Percentiles rank a stretch among this genome's conserved stretches.
phyloP scores from a whole-genome alignment of 352 stramenopile species.

The Globisporangium heterothallicum region DNA sequence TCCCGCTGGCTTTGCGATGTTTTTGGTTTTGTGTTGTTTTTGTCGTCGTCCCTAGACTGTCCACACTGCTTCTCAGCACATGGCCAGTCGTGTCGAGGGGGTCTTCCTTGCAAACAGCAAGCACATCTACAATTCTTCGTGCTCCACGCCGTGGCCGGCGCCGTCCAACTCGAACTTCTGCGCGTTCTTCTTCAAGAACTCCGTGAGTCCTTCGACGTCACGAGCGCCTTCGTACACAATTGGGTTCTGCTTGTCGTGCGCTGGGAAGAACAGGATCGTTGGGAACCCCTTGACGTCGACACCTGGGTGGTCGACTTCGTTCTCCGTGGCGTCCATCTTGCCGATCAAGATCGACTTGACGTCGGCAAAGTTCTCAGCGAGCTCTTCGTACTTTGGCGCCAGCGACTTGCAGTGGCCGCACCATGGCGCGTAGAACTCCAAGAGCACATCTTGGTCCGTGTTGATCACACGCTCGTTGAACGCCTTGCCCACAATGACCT shows the following conservation, averaged over 20 bases:
- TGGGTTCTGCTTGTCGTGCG: constrained; percentile 83
- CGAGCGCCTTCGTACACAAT: constrained; percentile 81
- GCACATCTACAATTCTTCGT: constrained; percentile 54
- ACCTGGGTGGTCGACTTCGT: constrained; percentile 90
- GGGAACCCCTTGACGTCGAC: constrained; percentile 93
- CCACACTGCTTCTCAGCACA: no score
- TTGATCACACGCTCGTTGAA: constrained; percentile 89
- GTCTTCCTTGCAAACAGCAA: constrained; percentile 2
- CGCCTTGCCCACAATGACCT: constrained; percentile 90
- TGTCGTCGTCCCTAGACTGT: no score
- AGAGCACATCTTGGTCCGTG: constrained; percentile 81
- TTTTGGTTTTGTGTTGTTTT: no score
- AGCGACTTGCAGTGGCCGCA: constrained; percentile 84
- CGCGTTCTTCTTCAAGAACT: constrained; percentile 87
- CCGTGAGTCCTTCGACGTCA: constrained; percentile 78
- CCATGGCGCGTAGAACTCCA: constrained; percentile 81
- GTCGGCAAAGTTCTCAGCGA: constrained; percentile 84
- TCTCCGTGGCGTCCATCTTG: constrained; percentile 95
- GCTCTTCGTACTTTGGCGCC: constrained; percentile 87
- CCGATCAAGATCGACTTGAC: constrained; percentile 91
- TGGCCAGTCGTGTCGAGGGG: no score
- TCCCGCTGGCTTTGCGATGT: no score
- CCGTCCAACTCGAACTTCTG: constrained; percentile 77
- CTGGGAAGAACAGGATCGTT: constrained; percentile 94
- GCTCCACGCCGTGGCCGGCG: constrained; percentile 48